These are phyloP conservation scores for Suillus cothurnatus DNA, from an alignment of 768 basidiomycete species.

Conservation along the genomic window DNA sequence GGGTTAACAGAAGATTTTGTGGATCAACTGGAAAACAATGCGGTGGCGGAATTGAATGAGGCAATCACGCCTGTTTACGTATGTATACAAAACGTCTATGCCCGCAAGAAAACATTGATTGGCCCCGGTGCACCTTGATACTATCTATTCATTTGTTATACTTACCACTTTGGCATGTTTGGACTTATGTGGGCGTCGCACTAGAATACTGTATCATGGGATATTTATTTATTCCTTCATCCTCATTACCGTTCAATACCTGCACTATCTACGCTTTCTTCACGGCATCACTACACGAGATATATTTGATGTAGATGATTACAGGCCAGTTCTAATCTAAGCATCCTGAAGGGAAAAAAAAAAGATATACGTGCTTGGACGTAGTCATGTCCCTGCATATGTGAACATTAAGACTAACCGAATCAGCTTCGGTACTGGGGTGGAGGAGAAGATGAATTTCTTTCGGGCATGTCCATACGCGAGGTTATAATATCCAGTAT, in stretches of 20 bases:
- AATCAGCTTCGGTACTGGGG: slow-evolving; percentile 10
- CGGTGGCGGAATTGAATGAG: slow-evolving; percentile 53
- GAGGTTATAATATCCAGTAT: slow-evolving; percentile 10
- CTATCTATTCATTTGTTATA: slow-evolving; percentile 6
- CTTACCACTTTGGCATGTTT: slow-evolving; percentile 5
- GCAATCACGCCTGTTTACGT: slow-evolving; percentile 51
- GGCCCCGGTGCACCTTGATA: slow-evolving; percentile 11
- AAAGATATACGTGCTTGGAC: neutral
- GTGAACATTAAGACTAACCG: slow-evolving; percentile 1
- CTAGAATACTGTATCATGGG: slow-evolving; percentile 22
- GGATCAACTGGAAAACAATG: slow-evolving; percentile 53
- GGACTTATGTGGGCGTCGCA: slow-evolving; percentile 18
- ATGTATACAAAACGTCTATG: slow-evolving; percentile 62
- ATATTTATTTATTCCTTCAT: slow-evolving; percentile 17
- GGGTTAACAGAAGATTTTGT: slow-evolving; percentile 59
- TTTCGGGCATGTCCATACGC: slow-evolving; percentile 10
- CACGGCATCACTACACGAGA: slow-evolving; percentile 1
- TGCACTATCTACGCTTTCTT: slow-evolving; percentile 1
- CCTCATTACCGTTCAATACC: slow-evolving; percentile 11
- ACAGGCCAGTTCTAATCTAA: neutral
- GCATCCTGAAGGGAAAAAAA: neutral
- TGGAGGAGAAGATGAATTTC: neutral
- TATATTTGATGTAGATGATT: slow-evolving; percentile 2
- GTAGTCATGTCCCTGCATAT: neutral
- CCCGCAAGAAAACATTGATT: slow-evolving; percentile 37